Evolutionary conservation across 2,329 filamentous ascomycete genomes (phyloP), one percentile per base, ranked within the genome.

Genomic region (Paecilomyces variotii): DNA sequence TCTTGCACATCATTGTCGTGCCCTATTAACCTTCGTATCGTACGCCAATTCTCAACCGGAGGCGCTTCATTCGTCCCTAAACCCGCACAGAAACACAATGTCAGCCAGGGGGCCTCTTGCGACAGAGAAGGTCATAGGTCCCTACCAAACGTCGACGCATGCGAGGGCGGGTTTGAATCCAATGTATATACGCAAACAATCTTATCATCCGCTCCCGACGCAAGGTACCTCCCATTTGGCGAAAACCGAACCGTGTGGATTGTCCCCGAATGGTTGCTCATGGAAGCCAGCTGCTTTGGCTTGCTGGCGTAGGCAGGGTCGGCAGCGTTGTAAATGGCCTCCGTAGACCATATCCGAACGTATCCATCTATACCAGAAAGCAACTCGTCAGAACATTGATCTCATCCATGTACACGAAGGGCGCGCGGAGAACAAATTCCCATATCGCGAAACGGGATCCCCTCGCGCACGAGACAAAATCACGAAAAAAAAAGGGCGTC

Each of bases 1-100:
- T 99, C 95, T 75, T 99, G 94, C 4, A 99, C 92, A 77, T 99
- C 94, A 70, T 97, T 99, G 69, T 99, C 94, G 72, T 99, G 95
- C 14, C 94, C 95, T 60, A 97, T 94, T 56, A 99, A 80, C 62
- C 94, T 87, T 71, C 91, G 90, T 68, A 92, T 88, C 25, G 96
- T 96, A 75, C 96, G 92, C 94, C 94, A 99, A 68, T 97, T 97
- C 80, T 99, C 94, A 53, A 96, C 89, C 0, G 93, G 91, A 2
- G 93, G 91, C 30, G 91, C 86, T 71, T 97, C 94, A 73, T 92
- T 94, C 55, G 89, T 86, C 61, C 89, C 88, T 86, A 71, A 50
- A 62, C 52, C 52, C 50, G 27, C 53, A 64, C 63, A 52, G 34
- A 66, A 56, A 19, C 59, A 53, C 57, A 53, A 54, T 27, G 50